phyloP scores from a whole-genome alignment of 257 asterid genomes.

The Verbascum thapsus region DNA sequence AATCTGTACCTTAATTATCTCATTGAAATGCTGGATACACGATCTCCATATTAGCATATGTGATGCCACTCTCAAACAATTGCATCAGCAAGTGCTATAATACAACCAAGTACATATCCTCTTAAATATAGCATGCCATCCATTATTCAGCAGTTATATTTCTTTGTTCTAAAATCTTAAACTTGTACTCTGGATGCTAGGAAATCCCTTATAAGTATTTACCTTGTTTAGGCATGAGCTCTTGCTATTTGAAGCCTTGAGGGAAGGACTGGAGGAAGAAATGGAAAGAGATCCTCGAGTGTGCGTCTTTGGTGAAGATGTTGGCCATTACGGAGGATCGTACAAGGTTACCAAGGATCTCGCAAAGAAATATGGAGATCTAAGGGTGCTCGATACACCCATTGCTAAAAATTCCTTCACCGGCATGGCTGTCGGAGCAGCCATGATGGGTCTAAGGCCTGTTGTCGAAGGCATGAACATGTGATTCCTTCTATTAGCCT shows the following conservation, averaged over 20 bases:
- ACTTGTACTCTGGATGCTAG: background rate
- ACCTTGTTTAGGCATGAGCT: slow-evolving; percentile 46
- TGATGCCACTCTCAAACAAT: slow-evolving; percentile 3
- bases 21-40: background rate
- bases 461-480: slow-evolving; percentile 61
- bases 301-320: slow-evolving; percentile 56
- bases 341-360: slow-evolving; percentile 53
- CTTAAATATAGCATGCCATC: background rate
- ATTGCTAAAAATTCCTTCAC: slow-evolving; percentile 60
- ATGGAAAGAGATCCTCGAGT: slow-evolving; percentile 61
- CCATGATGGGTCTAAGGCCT: slow-evolving; percentile 59
- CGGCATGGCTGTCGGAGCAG: slow-evolving; percentile 61
- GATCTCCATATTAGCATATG: background rate
- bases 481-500: slow-evolving; percentile 58
- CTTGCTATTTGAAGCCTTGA: slow-evolving; percentile 54
- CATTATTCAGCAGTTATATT: background rate
- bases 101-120: background rate
- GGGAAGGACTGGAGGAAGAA: slow-evolving; percentile 62
- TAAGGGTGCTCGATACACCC: slow-evolving; percentile 59
- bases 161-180: background rate
- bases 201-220: slow-evolving; percentile 4
- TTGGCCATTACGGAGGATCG: slow-evolving; percentile 62
- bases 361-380: slow-evolving; percentile 51
- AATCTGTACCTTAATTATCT: background rate
- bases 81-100: background rate